These are phyloP conservation scores for Papilionanthe hybrid DNA, from an alignment of 116 monocot species.

Conservation along the genomic window DNA sequence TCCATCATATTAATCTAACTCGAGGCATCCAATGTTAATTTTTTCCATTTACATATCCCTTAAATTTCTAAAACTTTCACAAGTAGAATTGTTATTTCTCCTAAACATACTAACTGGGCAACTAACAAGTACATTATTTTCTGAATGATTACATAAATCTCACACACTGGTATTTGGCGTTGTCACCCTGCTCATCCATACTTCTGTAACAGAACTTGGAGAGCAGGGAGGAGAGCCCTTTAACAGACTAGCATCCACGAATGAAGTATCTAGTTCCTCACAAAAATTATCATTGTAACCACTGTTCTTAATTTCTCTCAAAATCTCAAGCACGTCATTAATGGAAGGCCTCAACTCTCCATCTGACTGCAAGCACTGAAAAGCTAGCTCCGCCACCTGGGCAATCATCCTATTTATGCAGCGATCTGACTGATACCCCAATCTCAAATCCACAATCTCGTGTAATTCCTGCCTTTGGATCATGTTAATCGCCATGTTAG, in stretches of 20 bases:
- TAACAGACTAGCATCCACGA: constrained; percentile 2
- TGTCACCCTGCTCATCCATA: constrained; percentile 43
- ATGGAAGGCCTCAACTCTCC: constrained; percentile 29
- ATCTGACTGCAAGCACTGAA: constrained; percentile 27
- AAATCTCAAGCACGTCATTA: constrained; percentile 28
- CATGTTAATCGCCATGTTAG: constrained; percentile 32
- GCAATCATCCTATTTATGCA: constrained; percentile 20
- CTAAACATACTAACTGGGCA: no score
- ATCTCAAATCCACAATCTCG: constrained; percentile 26
- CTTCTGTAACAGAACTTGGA: constrained; percentile 30
- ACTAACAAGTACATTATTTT: no score
- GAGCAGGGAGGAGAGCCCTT: constrained; percentile 14
- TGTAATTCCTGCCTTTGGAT: constrained; percentile 34
- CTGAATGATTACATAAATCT: neutral
- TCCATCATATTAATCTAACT: no score
- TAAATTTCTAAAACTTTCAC: no score
- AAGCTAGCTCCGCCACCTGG: constrained; percentile 31
- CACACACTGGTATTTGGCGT: constrained; percentile 44
- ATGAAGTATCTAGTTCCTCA: neutral
- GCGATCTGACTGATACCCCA: constrained; percentile 19
- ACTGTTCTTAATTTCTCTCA: constrained; percentile 7
- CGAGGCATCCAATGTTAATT: no score
- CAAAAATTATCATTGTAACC: neutral
- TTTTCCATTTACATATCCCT: no score
- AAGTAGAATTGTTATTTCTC: no score